Evolutionary conservation across 129 eudicot genomes (phyloP).

Genomic region (Escallonia herrerae): DNA sequence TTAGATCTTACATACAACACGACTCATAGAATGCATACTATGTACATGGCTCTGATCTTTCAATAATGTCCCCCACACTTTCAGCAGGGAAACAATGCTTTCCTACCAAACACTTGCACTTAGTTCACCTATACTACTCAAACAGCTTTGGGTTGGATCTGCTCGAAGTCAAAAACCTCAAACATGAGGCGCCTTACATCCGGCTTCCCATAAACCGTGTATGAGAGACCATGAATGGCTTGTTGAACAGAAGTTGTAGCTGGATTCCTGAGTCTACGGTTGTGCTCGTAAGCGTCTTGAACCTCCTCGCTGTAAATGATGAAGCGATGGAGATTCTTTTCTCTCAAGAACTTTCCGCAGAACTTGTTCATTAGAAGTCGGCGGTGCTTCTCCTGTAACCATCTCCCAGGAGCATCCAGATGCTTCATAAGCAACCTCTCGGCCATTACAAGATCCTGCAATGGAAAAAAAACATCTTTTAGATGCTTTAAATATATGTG

Average conservation of each 20-base stretch:
- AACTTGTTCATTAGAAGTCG: constrained; percentile 84
- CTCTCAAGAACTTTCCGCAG: constrained; percentile 88
- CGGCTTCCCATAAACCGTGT: constrained; percentile 87
- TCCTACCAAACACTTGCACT: background rate
- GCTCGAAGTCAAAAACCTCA: constrained; percentile 97
- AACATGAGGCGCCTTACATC: constrained; percentile 97
- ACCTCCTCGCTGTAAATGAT: constrained; percentile 81
- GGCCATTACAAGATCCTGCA: constrained; percentile 98
- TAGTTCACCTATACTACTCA: constrained; percentile 8
- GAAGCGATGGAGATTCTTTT: constrained; percentile 80
- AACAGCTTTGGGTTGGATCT: constrained; percentile 85
- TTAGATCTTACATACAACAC: no score
- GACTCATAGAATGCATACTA: no score
- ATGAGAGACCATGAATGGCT: constrained; percentile 91
- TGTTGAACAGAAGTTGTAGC: constrained; percentile 93
- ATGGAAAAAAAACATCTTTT: no score
- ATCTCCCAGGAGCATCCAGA: constrained; percentile 92
- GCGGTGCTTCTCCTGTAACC: constrained; percentile 81
- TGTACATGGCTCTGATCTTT: no score
- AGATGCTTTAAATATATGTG: no score
- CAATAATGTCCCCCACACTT: no score
- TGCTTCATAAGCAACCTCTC: constrained; percentile 98
- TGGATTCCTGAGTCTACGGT: constrained; percentile 88
- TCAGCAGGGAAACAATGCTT: no score
- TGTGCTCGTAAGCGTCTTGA: constrained; percentile 86